Percentiles rank a stretch among this genome's conserved stretches.
Evolutionary conservation across 1,284 basidiomycete genomes (phyloP).

Genomic region (Testicularia cyperi): DNA sequence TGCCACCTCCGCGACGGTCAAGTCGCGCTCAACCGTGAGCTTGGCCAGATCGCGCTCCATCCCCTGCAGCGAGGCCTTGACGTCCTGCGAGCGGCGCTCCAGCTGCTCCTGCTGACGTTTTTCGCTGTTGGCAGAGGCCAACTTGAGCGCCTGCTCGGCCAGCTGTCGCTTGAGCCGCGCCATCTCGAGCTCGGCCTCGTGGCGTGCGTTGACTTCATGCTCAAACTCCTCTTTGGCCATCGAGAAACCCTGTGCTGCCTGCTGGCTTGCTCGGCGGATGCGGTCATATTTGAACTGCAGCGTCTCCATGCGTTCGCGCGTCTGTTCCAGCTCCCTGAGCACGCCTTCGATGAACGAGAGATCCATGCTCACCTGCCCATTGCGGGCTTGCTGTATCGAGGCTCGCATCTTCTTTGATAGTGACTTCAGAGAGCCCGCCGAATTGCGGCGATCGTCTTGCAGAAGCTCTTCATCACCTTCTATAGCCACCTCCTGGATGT

Average conservation of each 20-base stretch:
- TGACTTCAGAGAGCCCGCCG: slow-evolving; percentile 40
- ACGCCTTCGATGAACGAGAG: slow-evolving; percentile 74
- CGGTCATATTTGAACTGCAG: slow-evolving; percentile 79
- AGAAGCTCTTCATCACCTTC: slow-evolving; percentile 25
- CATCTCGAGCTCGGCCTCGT: slow-evolving; percentile 88
- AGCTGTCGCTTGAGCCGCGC: slow-evolving; percentile 78
- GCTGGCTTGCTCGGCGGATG: slow-evolving; percentile 77
- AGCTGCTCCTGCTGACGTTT: slow-evolving; percentile 71
- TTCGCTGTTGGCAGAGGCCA: slow-evolving; percentile 78
- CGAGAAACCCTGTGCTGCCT: slow-evolving; percentile 85
- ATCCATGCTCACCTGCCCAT: slow-evolving; percentile 72
- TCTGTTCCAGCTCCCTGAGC: slow-evolving; percentile 70
- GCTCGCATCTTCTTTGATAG: slow-evolving; percentile 65
- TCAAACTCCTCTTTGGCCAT: slow-evolving; percentile 93
- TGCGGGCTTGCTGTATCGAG: slow-evolving; percentile 68
- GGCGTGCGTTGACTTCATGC: slow-evolving; percentile 78
- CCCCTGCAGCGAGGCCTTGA: slow-evolving; percentile 73
- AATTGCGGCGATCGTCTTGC: slow-evolving; percentile 7
- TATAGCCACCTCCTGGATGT: not conserved
- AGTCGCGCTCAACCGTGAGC: slow-evolving; percentile 82
- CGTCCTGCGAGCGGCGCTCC: slow-evolving; percentile 75
- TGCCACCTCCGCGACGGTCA: slow-evolving; percentile 88
- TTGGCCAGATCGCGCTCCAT: slow-evolving; percentile 84
- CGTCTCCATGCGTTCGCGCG: slow-evolving; percentile 68
- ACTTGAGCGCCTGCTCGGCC: slow-evolving; percentile 81